Conservation (phyloP, 2,329 filamentous ascomycete species). For the Cladosporium sp. region DNA sequence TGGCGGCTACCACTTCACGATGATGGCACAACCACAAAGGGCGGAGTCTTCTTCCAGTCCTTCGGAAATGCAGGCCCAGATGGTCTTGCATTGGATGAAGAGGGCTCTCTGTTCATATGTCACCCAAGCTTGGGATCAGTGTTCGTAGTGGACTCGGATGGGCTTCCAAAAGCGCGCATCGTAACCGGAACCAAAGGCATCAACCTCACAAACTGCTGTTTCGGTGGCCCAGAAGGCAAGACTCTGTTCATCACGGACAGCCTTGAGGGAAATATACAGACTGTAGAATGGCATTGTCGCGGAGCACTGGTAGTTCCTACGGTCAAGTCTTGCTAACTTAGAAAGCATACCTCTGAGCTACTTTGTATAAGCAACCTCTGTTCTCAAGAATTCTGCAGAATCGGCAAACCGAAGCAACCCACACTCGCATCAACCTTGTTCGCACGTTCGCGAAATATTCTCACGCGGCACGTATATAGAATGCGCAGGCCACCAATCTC, state of each 20-base stretch:
- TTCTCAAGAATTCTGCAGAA: too few relatives aligned
- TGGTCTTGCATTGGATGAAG: slow-evolving; percentile 43
- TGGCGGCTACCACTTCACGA: slow-evolving; percentile 43
- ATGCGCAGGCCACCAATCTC: too few relatives aligned
- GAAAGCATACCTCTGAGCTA: not conserved
- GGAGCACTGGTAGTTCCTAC: not conserved
- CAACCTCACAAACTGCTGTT: slow-evolving; percentile 11
- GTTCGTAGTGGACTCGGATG: slow-evolving; percentile 8
- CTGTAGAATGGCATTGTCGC: slow-evolving; percentile 6
- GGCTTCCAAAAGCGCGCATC: slow-evolving; percentile 1
- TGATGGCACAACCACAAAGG: slow-evolving; percentile 44
- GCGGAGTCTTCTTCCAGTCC: slow-evolving; percentile 42
- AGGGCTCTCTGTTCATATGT: slow-evolving; percentile 34
- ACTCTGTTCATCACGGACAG: slow-evolving; percentile 14
- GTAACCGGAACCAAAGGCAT: not conserved
- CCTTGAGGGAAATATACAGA: slow-evolving; percentile 8
- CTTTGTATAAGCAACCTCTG: not conserved
- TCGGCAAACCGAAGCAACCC: too few relatives aligned
- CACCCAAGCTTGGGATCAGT: slow-evolving; percentile 23
- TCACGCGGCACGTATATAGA: too few relatives aligned
- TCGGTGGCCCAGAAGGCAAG: slow-evolving; percentile 11
- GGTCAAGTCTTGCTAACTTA: not conserved
- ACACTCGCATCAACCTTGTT: too few relatives aligned
- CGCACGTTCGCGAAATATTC: too few relatives aligned
- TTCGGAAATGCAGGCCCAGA: slow-evolving; percentile 46